These are phyloP conservation scores for Suillus paluster DNA, from an alignment of 768 basidiomycete genomes.

Conservation along the genomic window DNA sequence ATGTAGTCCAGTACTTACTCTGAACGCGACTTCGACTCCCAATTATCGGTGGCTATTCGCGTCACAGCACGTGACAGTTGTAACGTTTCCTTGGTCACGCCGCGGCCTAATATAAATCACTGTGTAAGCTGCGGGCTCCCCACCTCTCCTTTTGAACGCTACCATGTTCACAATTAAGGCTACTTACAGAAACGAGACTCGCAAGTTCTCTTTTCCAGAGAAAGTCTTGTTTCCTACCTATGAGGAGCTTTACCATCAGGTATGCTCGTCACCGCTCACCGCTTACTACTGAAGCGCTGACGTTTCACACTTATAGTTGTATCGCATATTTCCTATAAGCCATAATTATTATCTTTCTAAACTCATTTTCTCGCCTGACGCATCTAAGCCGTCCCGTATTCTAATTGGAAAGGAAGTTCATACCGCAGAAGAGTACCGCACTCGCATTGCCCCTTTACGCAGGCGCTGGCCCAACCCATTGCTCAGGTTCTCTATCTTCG, in stretches of 20 bases:
- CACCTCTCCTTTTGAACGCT: slow-evolving; percentile 23
- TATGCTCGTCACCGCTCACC: slow-evolving; percentile 34
- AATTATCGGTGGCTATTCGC: background rate
- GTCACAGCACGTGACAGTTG: slow-evolving; percentile 4
- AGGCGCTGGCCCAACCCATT: slow-evolving; percentile 61
- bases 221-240: slow-evolving; percentile 64
- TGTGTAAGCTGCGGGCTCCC: slow-evolving; percentile 22
- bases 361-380: slow-evolving; percentile 70
- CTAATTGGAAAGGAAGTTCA: slow-evolving; percentile 66
- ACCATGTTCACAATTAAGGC: slow-evolving; percentile 80
- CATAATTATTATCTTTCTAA: slow-evolving; percentile 65
- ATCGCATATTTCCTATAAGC: slow-evolving; percentile 69
- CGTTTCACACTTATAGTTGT: slow-evolving; percentile 54
- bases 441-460: slow-evolving; percentile 52
- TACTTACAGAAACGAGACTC: slow-evolving; percentile 71
- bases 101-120: slow-evolving; percentile 25
- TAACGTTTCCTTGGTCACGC: slow-evolving; percentile 5
- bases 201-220: slow-evolving; percentile 63
- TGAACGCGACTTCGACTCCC: too few relatives aligned
- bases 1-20: too few relatives aligned
- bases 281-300: slow-evolving; percentile 18
- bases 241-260: slow-evolving; percentile 65
- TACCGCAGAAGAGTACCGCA: slow-evolving; percentile 59
- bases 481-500: slow-evolving; percentile 65
- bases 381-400: slow-evolving; percentile 56